Base-by-base conservation (phyloP, 1,284 basidiomycete genomes). In the Marasmius tenuissimus region DNA sequence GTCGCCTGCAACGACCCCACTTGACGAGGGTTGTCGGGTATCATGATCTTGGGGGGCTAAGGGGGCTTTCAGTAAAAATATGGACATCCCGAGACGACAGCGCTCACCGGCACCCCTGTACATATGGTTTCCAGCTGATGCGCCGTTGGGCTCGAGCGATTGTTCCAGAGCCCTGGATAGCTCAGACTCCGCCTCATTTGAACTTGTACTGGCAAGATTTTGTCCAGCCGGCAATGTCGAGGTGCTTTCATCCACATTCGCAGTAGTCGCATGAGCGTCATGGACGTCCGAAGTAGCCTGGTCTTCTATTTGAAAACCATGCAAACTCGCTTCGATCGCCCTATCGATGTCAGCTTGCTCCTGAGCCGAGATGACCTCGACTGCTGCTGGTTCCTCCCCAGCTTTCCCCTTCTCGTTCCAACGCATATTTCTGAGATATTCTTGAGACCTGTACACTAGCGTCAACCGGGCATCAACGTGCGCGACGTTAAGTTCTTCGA, bases 381-480 rank as follows among this genome's bases (percentile, higher is more conserved):
- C n/a, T 47, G 16, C 42, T 14, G 42, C n/a, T 18, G 20, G 57
- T 54, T 18, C 57, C 48, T 38, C 52, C n/a, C 14, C n/a, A n/a
- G 34, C 50, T 27, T 60, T 63, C 10, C 38, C 20, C 34, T 59
- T 60, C 34, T 14, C 59, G 14, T 50, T 50, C 62, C 33, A 51
- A 52, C 20, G 50, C n/a, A 37, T 38, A 12, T 35, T 54, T n/a
- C 37, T 10, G 11, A 9, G 27, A 16, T 33, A 34, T 53, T 57
- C 59, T 45, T 33, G 33, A 38, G 72, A 67, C 22, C 84, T 81
- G 69, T 88, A 88, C 0, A 85, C 72, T 20, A 88, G 66, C 62
- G 82, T 74, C 50, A 87, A 70, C 16, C 69, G 74, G 2, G 67
- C 66, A 60, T 82, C 76, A 4, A 87, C 71, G 16, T 72, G 72